These are phyloP conservation scores for Candida easanensis DNA, from an alignment of 805 yeast species.

Conservation along the genomic window DNA sequence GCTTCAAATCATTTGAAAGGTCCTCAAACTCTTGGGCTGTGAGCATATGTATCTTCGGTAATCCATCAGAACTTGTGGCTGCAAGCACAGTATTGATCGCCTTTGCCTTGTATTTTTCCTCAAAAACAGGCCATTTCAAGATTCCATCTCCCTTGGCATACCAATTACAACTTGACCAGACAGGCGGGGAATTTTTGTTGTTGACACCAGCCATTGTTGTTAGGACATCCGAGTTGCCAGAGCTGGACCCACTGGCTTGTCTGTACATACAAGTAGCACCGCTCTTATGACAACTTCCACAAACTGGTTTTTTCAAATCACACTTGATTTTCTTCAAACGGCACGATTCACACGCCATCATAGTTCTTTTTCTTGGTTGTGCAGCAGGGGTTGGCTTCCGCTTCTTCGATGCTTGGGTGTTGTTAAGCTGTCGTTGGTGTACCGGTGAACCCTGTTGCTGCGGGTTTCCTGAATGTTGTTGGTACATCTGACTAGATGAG, in stretches of 20 bases:
- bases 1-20: conserved; percentile 9
- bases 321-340: conserved; percentile 46
- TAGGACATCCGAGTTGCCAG: conserved; percentile 2
- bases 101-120: conserved; percentile 9
- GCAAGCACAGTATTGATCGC: conserved; percentile 14
- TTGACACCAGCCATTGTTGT: conserved; percentile 9
- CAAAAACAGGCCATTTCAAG: conserved; percentile 22
- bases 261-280: conserved; percentile 20
- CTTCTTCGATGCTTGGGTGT: background rate
- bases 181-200: conserved; percentile 8
- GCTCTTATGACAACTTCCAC: conserved; percentile 38
- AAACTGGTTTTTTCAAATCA: conserved; percentile 42
- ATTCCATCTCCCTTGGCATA: conserved; percentile 18
- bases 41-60: conserved; percentile 14
- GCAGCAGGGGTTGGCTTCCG: background rate
- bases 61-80: conserved; percentile 3
- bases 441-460: background rate
- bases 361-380: conserved; percentile 17
- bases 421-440: background rate
- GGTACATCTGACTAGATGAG: background rate
- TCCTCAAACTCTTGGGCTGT: conserved; percentile 4
- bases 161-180: conserved; percentile 25
- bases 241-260: background rate
- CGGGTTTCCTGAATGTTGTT: background rate
- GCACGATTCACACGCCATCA: conserved; percentile 40